Evolutionary conservation across 2,329 filamentous ascomycete genomes (phyloP), one percentile per base, ranked within the genome.

Genomic region (Amesomyces nigricolor): DNA sequence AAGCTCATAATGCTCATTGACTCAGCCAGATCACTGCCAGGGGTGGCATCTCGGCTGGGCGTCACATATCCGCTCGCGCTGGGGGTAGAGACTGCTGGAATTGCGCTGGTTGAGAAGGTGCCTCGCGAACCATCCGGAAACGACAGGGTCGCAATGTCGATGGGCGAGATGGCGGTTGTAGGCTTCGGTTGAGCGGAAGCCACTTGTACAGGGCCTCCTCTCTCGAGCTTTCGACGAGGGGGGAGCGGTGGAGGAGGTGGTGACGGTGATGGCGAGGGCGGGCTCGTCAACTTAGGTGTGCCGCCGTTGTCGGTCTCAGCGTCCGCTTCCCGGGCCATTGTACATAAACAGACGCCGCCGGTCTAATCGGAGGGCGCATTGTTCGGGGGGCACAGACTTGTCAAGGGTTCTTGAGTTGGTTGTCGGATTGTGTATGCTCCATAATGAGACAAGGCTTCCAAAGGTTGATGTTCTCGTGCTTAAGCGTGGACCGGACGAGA

Each of bases 81-180:
- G 4, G 74, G 70, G 11, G 71, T 72, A 16, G 74, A 70, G 10
- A 69, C 65, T 16, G 70, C 64, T 47, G 68, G 67, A 35, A 66
- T 64, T 38, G 63, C 71, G 14, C 68, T 68, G 19, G 69, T 74
- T 47, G 78, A 71, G 64, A 87, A 86, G 1, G 81, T 85, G 38
- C 87, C 85, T 57, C 82, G 78, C 17, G 82, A 81, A 54, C 82
- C 83, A 67, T 89, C 88, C 10, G 83, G 83, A 60, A 88, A 86
- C 1, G 85, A 84, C 48, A 91, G 78, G 0, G 87, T 89, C 63
- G 89, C 87, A 53, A 91, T 86, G 62, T 92, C 91, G 59, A 91
- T 79, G 14, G 89, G 80, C 0, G 90, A 92, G 13, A 97, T 67
- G 9, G 91, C 91, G 0, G 91, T 96, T 3, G 91, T 96, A 47